Conservation (phyloP, 2,329 filamentous ascomycete genomes). For the Claviceps citrina region DNA sequence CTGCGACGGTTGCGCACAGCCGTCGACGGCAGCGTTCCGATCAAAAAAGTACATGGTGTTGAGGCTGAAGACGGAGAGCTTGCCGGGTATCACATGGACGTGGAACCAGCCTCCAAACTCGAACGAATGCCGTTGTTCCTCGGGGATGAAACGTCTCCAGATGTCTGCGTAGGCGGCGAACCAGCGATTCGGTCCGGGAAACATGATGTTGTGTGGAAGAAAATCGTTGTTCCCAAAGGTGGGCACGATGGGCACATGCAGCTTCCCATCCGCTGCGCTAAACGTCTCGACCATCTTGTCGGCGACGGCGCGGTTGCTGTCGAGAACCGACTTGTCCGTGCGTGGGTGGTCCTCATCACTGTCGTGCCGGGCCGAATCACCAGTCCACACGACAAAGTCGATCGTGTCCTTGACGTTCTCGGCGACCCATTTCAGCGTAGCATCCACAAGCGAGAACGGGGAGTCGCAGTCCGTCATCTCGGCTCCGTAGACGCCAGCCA, state of each 20-base stretch:
- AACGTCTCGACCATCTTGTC: slow-evolving; percentile 66
- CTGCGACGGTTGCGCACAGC: slow-evolving; percentile 62
- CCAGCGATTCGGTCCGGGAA: slow-evolving; percentile 73
- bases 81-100: slow-evolving; percentile 75
- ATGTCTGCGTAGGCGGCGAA: slow-evolving; percentile 61
- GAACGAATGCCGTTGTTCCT: slow-evolving; percentile 82
- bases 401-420: slow-evolving; percentile 61
- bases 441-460: slow-evolving; percentile 64
- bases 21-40: slow-evolving; percentile 84
- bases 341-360: slow-evolving; percentile 71
- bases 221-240: slow-evolving; percentile 97
- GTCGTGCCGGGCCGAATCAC: slow-evolving; percentile 79
- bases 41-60: slow-evolving; percentile 96
- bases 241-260: slow-evolving; percentile 68
- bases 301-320: slow-evolving; percentile 61
- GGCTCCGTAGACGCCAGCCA: slow-evolving; percentile 68
- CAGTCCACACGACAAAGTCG: slow-evolving; percentile 88
- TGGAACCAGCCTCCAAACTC: slow-evolving; percentile 89
- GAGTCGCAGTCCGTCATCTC: slow-evolving; percentile 83
- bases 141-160: slow-evolving; percentile 79
- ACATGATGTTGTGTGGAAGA: slow-evolving; percentile 87
- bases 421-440: slow-evolving; percentile 79
- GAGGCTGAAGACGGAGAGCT: slow-evolving; percentile 78
- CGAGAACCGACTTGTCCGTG: slow-evolving; percentile 57
- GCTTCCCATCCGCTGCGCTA: slow-evolving; percentile 36